These are phyloP conservation scores for Dioscorea zingiberensis DNA, from an alignment of 106 monocot species.

Conservation along the genomic window DNA sequence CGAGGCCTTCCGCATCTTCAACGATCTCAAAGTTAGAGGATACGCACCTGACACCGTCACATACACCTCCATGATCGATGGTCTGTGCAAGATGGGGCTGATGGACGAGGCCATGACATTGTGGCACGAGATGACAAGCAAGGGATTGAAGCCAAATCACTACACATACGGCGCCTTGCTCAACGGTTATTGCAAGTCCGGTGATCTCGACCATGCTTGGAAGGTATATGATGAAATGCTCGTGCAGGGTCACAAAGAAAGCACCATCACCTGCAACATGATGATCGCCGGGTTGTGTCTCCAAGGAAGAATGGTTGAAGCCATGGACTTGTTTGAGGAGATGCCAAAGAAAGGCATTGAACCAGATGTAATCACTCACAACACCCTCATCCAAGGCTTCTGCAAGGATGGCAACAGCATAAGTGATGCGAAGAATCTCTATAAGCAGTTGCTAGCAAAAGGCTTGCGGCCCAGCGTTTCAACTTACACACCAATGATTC, in stretches of 20 bases:
- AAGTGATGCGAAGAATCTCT: constrained; percentile 26
- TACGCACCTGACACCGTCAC: constrained; percentile 31
- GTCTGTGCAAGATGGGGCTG: constrained; percentile 36
- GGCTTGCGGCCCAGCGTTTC: constrained; percentile 33
- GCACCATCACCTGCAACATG: constrained; percentile 43
- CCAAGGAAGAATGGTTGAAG: constrained; percentile 29
- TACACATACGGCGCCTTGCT: constrained; percentile 40
- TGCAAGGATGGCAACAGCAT: constrained; percentile 30
- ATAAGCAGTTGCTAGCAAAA: constrained; percentile 14
- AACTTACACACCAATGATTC: constrained; percentile 46
- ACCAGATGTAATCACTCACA: constrained; percentile 47
- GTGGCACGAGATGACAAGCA: constrained; percentile 46
- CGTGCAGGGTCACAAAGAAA: constrained; percentile 24
- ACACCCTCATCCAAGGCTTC: constrained; percentile 47
- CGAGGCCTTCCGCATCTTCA: constrained; percentile 47
- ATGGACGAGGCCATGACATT: constrained; percentile 26
- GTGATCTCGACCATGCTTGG: constrained; percentile 25
- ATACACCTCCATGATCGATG: constrained; percentile 51
- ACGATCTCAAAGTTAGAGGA: constrained; percentile 42
- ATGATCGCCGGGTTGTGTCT: constrained; percentile 41
- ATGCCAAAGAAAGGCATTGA: constrained; percentile 31
- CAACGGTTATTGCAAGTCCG: constrained; percentile 34
- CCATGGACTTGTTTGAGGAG: constrained; percentile 28
- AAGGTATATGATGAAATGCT: constrained; percentile 54
- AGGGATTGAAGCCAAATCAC: constrained; percentile 39